Evolutionary conservation across 1,284 basidiomycete genomes (phyloP).

Genomic region (Afroboletus lepidellus): DNA sequence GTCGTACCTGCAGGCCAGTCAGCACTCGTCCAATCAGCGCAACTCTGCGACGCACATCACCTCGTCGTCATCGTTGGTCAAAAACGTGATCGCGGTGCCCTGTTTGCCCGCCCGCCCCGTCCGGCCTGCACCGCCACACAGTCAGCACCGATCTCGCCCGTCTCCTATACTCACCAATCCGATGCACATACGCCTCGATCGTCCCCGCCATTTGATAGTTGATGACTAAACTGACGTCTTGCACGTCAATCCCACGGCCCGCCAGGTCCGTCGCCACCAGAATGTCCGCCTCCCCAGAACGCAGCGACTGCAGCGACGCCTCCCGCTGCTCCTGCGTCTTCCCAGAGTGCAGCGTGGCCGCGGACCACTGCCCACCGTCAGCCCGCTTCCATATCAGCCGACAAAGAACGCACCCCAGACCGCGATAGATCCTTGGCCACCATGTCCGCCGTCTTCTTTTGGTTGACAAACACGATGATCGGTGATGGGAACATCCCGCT

Average conservation of each 20-base stretch:
- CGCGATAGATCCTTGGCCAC: constrained; percentile 90
- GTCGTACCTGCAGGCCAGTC: constrained; percentile 64
- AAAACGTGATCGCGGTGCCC: constrained; percentile 91
- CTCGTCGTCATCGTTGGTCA: constrained; percentile 94
- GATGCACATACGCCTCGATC: constrained; percentile 96
- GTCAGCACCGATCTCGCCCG: constrained; percentile 5
- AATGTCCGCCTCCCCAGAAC: constrained; percentile 80
- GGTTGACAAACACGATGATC: constrained; percentile 99
- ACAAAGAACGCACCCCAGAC: constrained; percentile 56
- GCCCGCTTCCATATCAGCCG: constrained; percentile 11
- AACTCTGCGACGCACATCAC: constrained; percentile 75
- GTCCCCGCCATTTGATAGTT: constrained; percentile 97
- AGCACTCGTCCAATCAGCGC: constrained; percentile 4
- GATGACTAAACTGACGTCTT: constrained; percentile 93
- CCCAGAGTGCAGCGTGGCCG: constrained; percentile 91
- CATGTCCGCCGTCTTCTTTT: constrained; percentile 98
- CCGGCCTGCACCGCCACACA: constrained; percentile 56
- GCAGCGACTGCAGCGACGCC: constrained; percentile 82
- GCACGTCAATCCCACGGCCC: constrained; percentile 97
- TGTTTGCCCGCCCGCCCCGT: constrained; percentile 97
- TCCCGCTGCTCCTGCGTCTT: constrained; percentile 98
- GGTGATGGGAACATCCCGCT: constrained; percentile 80
- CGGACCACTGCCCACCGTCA: constrained; percentile 62
- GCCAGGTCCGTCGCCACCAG: constrained; percentile 97
- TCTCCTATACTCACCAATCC: constrained; percentile 69